Conservation (phyloP, 1,284 basidiomycete species). For the Apiotrichum domesticum region DNA sequence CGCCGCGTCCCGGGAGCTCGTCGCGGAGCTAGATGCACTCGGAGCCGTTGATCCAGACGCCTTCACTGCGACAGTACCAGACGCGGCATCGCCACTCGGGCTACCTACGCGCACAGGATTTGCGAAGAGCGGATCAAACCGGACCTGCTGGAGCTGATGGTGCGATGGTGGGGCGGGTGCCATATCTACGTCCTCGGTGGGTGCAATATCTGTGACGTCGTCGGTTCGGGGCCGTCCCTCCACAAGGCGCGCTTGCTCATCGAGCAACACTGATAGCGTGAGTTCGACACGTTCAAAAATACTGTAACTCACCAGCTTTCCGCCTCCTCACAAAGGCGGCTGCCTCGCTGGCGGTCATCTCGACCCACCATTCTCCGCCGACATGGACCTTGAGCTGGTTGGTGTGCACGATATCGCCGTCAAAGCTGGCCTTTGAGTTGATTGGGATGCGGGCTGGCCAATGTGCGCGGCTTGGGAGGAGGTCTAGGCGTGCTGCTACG, state of each 20-base stretch:
- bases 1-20: too few species aligned
- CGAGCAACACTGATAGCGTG: slow-evolving; percentile 17
- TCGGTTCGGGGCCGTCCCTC: slow-evolving; percentile 14
- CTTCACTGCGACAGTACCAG: not conserved
- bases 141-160: not conserved
- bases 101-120: not conserved
- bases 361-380: slow-evolving; percentile 32
- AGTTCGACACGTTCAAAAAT: not conserved
- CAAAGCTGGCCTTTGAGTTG: slow-evolving; percentile 31
- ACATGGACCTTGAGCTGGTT: slow-evolving; percentile 34
- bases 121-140: slow-evolving; percentile 12
- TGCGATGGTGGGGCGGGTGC: too few species aligned
- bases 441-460: slow-evolving; percentile 32
- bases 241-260: slow-evolving; percentile 20
- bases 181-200: not conserved
- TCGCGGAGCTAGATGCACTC: not conserved
- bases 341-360: slow-evolving; percentile 39
- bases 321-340: slow-evolving; percentile 27
- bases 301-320: slow-evolving; percentile 23
- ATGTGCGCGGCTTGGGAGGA: slow-evolving; percentile 18
- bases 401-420: slow-evolving; percentile 31
- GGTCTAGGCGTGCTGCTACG: slow-evolving; percentile 23
- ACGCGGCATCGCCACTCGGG: not conserved
- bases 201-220: not conserved
- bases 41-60: not conserved